These are phyloP conservation scores for Botrytis pseudocinerea DNA, from an alignment of 2,329 filamentous ascomycete species.

Conservation along the genomic window DNA sequence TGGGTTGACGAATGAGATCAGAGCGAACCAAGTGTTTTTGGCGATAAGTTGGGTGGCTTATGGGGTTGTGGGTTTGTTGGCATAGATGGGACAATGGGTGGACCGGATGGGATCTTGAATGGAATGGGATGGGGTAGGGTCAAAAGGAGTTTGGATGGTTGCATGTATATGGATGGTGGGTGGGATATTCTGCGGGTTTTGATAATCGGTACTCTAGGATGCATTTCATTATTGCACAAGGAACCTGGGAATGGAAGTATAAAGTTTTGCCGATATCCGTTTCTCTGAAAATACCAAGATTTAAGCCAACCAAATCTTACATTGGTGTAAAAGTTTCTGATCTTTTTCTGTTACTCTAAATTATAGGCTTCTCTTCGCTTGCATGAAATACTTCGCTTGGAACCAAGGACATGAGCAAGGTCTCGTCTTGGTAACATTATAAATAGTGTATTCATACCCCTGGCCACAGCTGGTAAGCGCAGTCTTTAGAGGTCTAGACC, in stretches of 20 bases:
- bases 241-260: too few species aligned
- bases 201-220: not conserved
- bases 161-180: not conserved
- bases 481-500: not conserved
- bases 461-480: not conserved
- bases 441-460: not conserved
- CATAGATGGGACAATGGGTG: not conserved
- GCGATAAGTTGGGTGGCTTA: constrained; percentile 2
- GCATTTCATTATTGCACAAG: not conserved
- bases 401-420: not conserved
- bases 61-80: constrained; percentile 3
- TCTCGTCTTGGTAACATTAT: not conserved
- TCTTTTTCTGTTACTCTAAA: not conserved
- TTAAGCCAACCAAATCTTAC: not conserved
- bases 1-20: constrained; percentile 11
- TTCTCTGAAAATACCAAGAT: not conserved
- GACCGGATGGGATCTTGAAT: not conserved
- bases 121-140: not conserved
- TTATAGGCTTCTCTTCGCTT: fast-evolving
- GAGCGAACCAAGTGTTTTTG: not conserved
- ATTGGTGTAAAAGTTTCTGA: not conserved
- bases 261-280: not conserved
- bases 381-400: too few species aligned
- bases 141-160: not conserved
- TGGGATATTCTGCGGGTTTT: not conserved